Percentiles rank a stretch among this genome's conserved stretches.
phyloP scores from a whole-genome alignment of 2,329 filamentous ascomycete species.

The Xylaria digitata region DNA sequence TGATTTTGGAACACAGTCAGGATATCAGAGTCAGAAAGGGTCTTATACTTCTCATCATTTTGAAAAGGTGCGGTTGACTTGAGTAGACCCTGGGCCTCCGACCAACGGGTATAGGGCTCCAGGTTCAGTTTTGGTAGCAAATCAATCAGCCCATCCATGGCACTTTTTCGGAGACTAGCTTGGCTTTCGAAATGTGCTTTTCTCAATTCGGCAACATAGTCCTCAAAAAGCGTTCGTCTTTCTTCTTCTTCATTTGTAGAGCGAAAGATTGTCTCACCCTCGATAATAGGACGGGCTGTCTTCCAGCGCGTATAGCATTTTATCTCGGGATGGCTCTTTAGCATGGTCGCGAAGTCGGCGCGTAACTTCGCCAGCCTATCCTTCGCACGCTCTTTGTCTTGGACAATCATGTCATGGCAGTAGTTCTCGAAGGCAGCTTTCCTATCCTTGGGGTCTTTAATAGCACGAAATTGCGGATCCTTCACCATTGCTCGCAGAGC shows the following conservation, averaged over 20 bases:
- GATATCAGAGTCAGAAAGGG: constrained; percentile 88
- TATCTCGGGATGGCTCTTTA: constrained; percentile 96
- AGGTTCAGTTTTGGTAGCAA: constrained; percentile 83
- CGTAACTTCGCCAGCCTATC: constrained; percentile 92
- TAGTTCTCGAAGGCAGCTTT: constrained; percentile 95
- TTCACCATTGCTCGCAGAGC: constrained; percentile 86
- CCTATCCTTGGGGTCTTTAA: constrained; percentile 92
- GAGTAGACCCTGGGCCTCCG: constrained; percentile 85
- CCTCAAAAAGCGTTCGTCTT: constrained; percentile 89
- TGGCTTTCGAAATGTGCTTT: constrained; percentile 83
- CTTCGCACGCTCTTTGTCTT: constrained; percentile 95
- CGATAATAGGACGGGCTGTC: constrained; percentile 91
- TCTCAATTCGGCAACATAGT: constrained; percentile 88
- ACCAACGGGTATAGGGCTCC: constrained; percentile 95
- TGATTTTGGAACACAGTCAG: constrained; percentile 94
- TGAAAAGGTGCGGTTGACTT: constrained; percentile 81
- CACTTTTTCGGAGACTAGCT: constrained; percentile 76
- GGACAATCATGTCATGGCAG: constrained; percentile 85
- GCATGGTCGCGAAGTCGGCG: constrained; percentile 94
- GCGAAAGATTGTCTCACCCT: constrained; percentile 94
- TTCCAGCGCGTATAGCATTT: constrained; percentile 98
- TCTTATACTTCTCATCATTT: constrained; percentile 84
- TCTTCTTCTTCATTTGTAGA: constrained; percentile 89
- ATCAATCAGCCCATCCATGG: constrained; percentile 83
- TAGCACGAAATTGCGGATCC: constrained; percentile 90